These are phyloP conservation scores for Singerocomus inundabilis DNA, from an alignment of 1,284 basidiomycete genomes.

Conservation along the genomic window DNA sequence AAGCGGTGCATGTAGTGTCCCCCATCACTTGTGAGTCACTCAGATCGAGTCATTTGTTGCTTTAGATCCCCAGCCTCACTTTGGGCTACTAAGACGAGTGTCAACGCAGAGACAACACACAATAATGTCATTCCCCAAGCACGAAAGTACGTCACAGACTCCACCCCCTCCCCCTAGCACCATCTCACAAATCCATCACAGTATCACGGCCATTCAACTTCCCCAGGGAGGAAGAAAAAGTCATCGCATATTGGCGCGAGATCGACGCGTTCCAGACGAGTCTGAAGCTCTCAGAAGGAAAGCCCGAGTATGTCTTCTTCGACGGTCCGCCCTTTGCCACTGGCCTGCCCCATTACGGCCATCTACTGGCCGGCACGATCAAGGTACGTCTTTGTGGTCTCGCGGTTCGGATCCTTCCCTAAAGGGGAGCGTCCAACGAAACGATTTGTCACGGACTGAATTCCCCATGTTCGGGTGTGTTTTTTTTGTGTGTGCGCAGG, in stretches of 20 bases:
- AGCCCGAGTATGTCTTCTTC: conserved; percentile 92
- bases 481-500: too few relatives aligned
- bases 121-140: conserved; percentile 33
- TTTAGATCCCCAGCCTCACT: background rate
- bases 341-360: conserved; percentile 95
- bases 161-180: background rate
- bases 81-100: too few relatives aligned
- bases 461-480: background rate
- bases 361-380: conserved; percentile 90
- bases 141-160: conserved; percentile 25
- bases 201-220: conserved; percentile 83
- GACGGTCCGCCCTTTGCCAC: conserved; percentile 99
- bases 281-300: conserved; percentile 87
- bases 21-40: background rate
- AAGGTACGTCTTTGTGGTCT: conserved; percentile 64
- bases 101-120: conserved; percentile 1
- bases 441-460: too few relatives aligned
- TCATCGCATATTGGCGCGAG: conserved; percentile 90
- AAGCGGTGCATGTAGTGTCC: background rate
- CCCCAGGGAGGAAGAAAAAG: conserved; percentile 90
- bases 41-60: conserved; percentile 13
- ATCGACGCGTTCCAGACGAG: conserved; percentile 98
- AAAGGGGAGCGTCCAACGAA: background rate
- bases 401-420: background rate
- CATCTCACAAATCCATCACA: conserved; percentile 33